A percentile compares a stretch with the other conserved stretches of the same genome.
Conservation (phyloP, 2,329 filamentous ascomycete genomes). For the Gliomastix tumulicola region DNA sequence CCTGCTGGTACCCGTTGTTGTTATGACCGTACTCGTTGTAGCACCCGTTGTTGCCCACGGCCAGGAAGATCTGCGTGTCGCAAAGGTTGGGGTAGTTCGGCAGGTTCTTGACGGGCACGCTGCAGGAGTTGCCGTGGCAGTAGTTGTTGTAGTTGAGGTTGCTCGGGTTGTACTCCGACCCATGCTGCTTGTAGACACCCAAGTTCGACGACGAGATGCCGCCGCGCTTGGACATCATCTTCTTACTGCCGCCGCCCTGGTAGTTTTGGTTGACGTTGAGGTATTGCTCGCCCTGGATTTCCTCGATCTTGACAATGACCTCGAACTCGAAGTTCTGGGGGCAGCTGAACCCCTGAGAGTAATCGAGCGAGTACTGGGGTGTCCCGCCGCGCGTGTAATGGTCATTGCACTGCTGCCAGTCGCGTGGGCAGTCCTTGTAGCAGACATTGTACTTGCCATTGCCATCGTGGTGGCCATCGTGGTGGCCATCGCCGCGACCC, state of each 20-base stretch:
- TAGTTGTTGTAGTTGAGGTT: conserved; percentile 5
- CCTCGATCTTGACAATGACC: conserved; percentile 1
- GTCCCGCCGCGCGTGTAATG: neutral
- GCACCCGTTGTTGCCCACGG: conserved; percentile 4
- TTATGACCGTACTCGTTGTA: conserved; percentile 1
- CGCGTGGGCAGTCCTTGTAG: neutral
- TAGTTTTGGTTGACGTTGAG: conserved; percentile 1
- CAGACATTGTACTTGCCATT: neutral
- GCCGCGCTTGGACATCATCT: neutral
- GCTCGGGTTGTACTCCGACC: neutral
- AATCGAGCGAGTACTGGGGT: neutral
- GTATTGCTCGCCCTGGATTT: neutral
- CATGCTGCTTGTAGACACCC: conserved; percentile 1
- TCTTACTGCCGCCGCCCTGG: neutral
- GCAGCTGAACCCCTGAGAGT: conserved; percentile 2
- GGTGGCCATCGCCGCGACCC: neutral
- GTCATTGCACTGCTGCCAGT: neutral
- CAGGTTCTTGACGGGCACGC: conserved; percentile 2
- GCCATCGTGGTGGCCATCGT: neutral
- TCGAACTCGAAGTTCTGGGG: conserved; percentile 1
- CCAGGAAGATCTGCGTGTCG: conserved; percentile 1
- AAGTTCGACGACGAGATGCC: conserved; percentile 1
- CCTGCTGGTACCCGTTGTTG: conserved; percentile 1
- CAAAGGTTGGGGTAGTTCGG: conserved; percentile 2
- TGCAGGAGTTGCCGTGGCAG: conserved; percentile 3